Percentiles rank a stretch among this genome's conserved stretches.
Conservation (phyloP, 495 filamentous ascomycete genomes). For the Tuber aestivum region DNA sequence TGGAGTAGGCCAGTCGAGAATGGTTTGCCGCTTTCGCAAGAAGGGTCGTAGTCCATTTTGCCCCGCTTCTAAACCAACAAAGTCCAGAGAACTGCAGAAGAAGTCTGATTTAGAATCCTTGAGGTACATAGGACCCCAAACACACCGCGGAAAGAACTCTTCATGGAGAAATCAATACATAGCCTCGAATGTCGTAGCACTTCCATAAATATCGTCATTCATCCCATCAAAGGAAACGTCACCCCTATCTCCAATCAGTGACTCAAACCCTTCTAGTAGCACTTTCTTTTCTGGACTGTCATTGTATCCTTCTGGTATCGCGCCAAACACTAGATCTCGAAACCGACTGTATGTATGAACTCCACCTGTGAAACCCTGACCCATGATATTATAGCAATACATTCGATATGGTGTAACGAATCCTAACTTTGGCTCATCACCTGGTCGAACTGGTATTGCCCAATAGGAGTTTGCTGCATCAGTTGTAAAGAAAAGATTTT, state of each 20-base stretch:
- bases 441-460: background rate
- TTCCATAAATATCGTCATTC: background rate
- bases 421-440: background rate
- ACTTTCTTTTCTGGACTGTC: too few species aligned
- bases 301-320: background rate
- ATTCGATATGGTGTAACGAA: background rate
- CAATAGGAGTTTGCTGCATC: background rate
- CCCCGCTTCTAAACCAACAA: background rate
- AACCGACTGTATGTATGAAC: background rate
- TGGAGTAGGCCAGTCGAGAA: background rate
- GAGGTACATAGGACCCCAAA: background rate
- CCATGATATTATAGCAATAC: too few species aligned
- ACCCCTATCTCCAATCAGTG: background rate
- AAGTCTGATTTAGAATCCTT: background rate
- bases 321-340: background rate
- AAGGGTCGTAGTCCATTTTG: background rate
- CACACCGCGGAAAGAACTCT: background rate
- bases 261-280: background rate
- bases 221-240: background rate
- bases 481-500: background rate
- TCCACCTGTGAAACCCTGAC: background rate
- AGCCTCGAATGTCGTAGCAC: background rate
- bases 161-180: background rate
- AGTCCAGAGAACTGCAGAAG: background rate
- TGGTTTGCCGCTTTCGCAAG: background rate